These are phyloP conservation scores for Gentiana dahurica DNA, from an alignment of 257 asterid genomes.

Conservation along the genomic window DNA sequence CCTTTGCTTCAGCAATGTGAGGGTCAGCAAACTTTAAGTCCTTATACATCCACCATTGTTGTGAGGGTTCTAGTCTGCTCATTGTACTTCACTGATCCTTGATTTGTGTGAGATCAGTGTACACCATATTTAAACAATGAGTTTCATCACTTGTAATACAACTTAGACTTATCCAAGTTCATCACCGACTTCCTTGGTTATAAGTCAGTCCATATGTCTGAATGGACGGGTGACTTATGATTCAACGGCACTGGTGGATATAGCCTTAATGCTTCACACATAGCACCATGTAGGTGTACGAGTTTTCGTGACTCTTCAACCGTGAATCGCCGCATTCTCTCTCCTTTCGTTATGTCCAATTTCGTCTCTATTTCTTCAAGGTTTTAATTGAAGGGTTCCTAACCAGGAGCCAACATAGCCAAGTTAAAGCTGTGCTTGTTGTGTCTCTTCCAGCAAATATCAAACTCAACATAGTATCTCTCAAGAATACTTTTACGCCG, in stretches of 20 bases:
- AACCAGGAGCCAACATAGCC: slow-evolving; percentile 28
- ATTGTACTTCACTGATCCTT: too few relatives aligned
- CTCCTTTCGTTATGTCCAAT: neutral
- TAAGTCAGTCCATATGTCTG: too few relatives aligned
- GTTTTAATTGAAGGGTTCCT: slow-evolving; percentile 20
- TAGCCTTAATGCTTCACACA: slow-evolving; percentile 30
- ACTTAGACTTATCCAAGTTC: too few relatives aligned
- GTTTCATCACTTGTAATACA: too few relatives aligned
- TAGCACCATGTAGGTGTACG: slow-evolving; percentile 24
- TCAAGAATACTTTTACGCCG: slow-evolving; percentile 23
- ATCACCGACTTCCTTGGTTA: too few relatives aligned
- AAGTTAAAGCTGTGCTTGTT: slow-evolving; percentile 24
- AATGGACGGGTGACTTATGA: slow-evolving; percentile 23
- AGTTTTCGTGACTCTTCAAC: slow-evolving; percentile 1
- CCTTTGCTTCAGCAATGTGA: too few relatives aligned
- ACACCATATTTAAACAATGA: too few relatives aligned
- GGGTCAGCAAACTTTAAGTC: too few relatives aligned
- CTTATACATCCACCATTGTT: too few relatives aligned
- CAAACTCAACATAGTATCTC: slow-evolving; percentile 36
- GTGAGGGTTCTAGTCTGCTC: too few relatives aligned
- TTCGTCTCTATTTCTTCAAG: slow-evolving; percentile 15
- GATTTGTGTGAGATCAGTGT: too few relatives aligned
- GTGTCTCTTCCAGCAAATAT: slow-evolving; percentile 37
- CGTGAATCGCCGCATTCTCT: neutral
- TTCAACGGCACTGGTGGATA: slow-evolving; percentile 36